Conservation (phyloP, 176 grass and related monocot species). For the Leersia perrieri region DNA sequence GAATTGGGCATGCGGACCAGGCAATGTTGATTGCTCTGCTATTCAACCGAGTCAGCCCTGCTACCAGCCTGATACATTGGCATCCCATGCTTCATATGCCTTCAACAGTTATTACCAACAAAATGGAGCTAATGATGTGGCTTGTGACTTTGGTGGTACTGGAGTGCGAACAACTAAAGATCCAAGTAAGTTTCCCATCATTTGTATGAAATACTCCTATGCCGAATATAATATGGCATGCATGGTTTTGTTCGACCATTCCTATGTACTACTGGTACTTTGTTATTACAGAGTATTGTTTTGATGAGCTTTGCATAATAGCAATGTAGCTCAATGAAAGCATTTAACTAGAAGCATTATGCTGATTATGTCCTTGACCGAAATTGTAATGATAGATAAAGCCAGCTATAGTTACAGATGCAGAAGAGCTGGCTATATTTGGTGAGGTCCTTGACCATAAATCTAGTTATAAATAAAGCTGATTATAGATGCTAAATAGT, state of each 20-base stretch:
- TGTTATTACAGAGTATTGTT: not conserved
- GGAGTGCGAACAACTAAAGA: conserved; percentile 73
- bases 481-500: too few species aligned
- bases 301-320: not conserved
- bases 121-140: conserved; percentile 82
- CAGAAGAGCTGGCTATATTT: not conserved
- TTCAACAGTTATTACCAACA: conserved; percentile 93
- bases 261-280: not conserved
- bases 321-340: not conserved
- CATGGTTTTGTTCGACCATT: not conserved
- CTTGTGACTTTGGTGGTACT: conserved; percentile 76
- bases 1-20: conserved; percentile 90
- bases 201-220: not conserved
- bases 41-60: conserved; percentile 97
- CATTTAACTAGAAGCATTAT: not conserved
- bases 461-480: too few species aligned
- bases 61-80: conserved; percentile 78
- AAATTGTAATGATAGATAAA: not conserved
- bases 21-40: conserved; percentile 89
- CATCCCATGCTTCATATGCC: conserved; percentile 82
- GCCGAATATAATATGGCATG: not conserved
- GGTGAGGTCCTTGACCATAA: too few species aligned
- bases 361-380: not conserved
- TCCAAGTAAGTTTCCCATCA: conserved; percentile 64
- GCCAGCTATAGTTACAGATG: not conserved